Evolutionary conservation across 805 yeast genomes (phyloP).

Genomic region (Ogataea allantospora): DNA sequence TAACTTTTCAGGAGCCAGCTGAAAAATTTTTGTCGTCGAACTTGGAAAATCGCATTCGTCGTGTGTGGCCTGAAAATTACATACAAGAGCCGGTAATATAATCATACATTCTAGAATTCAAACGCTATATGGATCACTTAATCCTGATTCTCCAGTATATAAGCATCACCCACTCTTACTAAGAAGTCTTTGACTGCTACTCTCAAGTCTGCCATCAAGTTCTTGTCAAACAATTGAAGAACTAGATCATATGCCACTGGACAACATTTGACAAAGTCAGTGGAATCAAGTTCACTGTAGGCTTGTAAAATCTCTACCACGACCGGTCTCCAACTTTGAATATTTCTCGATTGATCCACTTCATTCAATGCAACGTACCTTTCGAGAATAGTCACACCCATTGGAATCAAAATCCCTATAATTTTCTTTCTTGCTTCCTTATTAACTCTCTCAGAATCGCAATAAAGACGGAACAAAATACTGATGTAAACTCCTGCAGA

Average conservation of each 20-base stretch:
- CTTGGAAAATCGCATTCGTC: conserved; percentile 7
- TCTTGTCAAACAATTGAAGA: conserved; percentile 57
- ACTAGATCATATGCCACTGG: conserved; percentile 61
- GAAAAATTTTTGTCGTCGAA: conserved; percentile 25
- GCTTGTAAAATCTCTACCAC: conserved; percentile 86
- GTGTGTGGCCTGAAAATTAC: conserved; percentile 10
- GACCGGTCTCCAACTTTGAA: conserved; percentile 88
- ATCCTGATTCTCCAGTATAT: conserved; percentile 22
- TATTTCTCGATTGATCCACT: conserved; percentile 72
- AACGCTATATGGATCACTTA: conserved; percentile 5
- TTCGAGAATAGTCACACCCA: conserved; percentile 68
- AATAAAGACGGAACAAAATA: conserved; percentile 75
- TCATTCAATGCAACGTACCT: conserved; percentile 75
- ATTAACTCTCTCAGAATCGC: conserved; percentile 55
- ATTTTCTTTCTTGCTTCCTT: conserved; percentile 47
- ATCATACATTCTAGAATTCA: conserved; percentile 3
- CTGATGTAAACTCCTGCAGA: conserved; percentile 85
- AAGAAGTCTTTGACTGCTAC: conserved; percentile 59
- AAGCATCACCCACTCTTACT: conserved; percentile 46
- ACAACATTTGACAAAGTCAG: conserved; percentile 60
- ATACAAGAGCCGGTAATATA: neutral
- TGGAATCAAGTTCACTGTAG: conserved; percentile 69
- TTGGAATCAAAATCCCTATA: conserved; percentile 56
- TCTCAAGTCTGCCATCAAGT: conserved; percentile 60
- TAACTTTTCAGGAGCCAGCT: conserved; percentile 10